These are phyloP conservation scores for Fusarium oxysporum DNA, from an alignment of 2,329 filamentous ascomycete genomes.

Conservation along the genomic window DNA sequence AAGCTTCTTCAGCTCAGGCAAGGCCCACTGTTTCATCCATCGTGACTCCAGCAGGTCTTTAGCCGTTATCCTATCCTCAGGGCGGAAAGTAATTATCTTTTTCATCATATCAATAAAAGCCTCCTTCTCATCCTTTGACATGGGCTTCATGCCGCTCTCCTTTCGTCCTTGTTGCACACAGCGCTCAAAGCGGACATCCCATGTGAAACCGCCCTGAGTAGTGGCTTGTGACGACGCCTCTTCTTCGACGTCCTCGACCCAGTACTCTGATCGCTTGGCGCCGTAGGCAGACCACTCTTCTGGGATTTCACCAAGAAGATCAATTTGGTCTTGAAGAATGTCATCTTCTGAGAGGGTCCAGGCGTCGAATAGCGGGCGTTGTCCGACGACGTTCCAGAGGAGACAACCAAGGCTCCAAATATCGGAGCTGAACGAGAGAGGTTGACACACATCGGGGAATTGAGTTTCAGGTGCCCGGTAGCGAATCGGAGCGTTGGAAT, in stretches of 20 bases:
- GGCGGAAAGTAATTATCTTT: conserved; percentile 32
- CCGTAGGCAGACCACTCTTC: conserved; percentile 35
- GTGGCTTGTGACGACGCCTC: conserved; percentile 7
- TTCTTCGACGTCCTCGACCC: conserved; percentile 22
- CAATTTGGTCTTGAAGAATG: conserved; percentile 33
- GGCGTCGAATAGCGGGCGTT: conserved; percentile 39
- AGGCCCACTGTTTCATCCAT: conserved; percentile 39
- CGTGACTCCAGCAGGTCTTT: conserved; percentile 29
- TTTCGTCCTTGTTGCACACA: conserved; percentile 32
- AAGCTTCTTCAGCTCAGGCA: conserved; percentile 33
- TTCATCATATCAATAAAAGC: conserved; percentile 40
- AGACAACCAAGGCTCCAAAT: conserved; percentile 41
- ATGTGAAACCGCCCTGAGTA: conserved; percentile 4
- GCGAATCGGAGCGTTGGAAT: conserved; percentile 37
- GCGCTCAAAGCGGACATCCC: conserved; percentile 32
- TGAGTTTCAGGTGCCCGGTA: conserved; percentile 36
- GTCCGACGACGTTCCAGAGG: conserved; percentile 37
- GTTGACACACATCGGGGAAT: conserved; percentile 33
- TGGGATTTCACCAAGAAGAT: conserved; percentile 37
- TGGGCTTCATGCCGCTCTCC: conserved; percentile 29
- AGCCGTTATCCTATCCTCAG: conserved; percentile 24
- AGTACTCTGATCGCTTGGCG: conserved; percentile 24
- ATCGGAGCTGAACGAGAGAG: conserved; percentile 36
- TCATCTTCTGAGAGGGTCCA: conserved; percentile 34
- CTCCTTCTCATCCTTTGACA: conserved; percentile 32